Evolutionary conservation across 2,329 filamentous ascomycete species (phyloP).

Genomic region (Dactylellina parvicollis): DNA sequence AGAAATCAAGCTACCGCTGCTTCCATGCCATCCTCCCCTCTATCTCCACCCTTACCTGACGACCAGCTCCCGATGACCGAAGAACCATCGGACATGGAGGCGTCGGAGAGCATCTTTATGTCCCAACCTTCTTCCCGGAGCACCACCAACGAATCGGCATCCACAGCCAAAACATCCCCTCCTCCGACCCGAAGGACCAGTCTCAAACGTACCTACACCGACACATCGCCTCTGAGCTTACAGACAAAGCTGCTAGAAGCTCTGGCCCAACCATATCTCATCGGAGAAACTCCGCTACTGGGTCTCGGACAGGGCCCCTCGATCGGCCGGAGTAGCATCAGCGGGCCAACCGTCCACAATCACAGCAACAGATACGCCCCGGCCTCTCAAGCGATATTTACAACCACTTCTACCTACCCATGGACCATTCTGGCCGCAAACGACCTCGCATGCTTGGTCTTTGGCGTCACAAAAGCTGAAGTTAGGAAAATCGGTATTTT

Average conservation of each 20-base stretch:
- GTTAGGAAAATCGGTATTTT: slow-evolving; percentile 93
- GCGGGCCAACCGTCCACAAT: slow-evolving; percentile 75
- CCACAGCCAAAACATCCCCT: slow-evolving; percentile 67
- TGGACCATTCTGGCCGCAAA: slow-evolving; percentile 98
- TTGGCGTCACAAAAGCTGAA: slow-evolving; percentile 96
- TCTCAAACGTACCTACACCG: slow-evolving; percentile 87
- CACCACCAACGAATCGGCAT: slow-evolving; percentile 68
- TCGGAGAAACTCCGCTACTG: slow-evolving; percentile 58
- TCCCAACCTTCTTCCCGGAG: slow-evolving; percentile 68
- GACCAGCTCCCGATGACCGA: slow-evolving; percentile 51
- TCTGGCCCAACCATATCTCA: slow-evolving; percentile 80
- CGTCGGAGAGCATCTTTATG: slow-evolving; percentile 55
- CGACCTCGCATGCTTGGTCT: slow-evolving; percentile 94
- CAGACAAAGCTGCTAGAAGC: slow-evolving; percentile 87
- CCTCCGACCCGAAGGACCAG: slow-evolving; percentile 71
- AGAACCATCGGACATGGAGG: slow-evolving; percentile 46
- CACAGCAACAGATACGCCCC: slow-evolving; percentile 91
- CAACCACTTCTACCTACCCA: slow-evolving; percentile 86
- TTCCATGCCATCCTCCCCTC: slow-evolving; percentile 55
- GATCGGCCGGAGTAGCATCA: slow-evolving; percentile 44
- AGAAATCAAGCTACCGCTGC: slow-evolving; percentile 62
- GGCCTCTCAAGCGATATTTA: slow-evolving; percentile 94
- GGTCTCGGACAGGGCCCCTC: slow-evolving; percentile 48
- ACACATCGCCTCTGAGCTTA: slow-evolving; percentile 76
- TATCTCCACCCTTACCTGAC: slow-evolving; percentile 35